phyloP scores from a whole-genome alignment of 176 grass and related monocot genomes.

The Oryza brachyantha region DNA sequence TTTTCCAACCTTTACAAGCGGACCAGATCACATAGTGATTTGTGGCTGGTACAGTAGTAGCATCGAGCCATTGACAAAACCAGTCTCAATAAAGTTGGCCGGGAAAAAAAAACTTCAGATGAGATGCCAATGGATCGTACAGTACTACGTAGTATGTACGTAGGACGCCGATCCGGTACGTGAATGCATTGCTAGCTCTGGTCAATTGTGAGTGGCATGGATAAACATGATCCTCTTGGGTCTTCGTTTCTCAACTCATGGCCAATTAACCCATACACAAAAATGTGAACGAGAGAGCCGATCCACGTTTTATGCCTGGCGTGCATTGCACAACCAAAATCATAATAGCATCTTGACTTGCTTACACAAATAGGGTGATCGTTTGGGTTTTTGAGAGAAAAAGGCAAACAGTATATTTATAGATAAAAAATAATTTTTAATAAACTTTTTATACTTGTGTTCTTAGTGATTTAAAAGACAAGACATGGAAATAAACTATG shows the following conservation, averaged over 20 bases:
- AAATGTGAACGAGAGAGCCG: no score
- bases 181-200: neutral
- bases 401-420: no score
- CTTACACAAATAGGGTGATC: no score
- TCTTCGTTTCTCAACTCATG: neutral
- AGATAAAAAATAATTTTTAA: no score
- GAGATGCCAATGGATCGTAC: neutral
- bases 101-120: neutral
- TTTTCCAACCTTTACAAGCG: no score
- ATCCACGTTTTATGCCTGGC: neutral
- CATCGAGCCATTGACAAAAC: neutral
- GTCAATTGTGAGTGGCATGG: neutral
- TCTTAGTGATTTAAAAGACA: no score
- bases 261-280: neutral
- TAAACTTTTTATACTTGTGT: no score
- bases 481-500: no score
- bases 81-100: neutral
- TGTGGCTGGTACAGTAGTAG: neutral
- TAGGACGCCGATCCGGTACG: neutral
- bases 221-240: neutral
- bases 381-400: no score
- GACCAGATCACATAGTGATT: neutral
- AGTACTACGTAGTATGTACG: no score
- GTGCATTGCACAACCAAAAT: neutral
- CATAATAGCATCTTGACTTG: neutral